Evolutionary conservation across 1,284 basidiomycete species (phyloP).

Genomic region (Exobasidium rhododendri): DNA sequence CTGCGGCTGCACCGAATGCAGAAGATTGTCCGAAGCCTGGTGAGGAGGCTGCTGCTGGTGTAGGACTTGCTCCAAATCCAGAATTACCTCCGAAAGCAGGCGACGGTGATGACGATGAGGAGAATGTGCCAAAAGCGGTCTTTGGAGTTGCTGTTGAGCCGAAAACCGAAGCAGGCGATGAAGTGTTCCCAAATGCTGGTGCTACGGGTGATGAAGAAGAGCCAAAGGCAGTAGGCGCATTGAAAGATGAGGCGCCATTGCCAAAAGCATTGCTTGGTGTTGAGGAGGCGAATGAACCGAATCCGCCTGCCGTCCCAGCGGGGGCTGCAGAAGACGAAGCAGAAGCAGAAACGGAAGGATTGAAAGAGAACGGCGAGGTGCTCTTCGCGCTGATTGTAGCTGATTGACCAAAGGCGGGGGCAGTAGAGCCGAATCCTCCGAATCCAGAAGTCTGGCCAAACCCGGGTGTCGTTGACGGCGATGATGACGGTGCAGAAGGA

Average conservation of each 20-base stretch:
- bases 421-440: constrained; percentile 16
- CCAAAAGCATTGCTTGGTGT: not conserved
- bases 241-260: not conserved
- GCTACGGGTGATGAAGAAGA: constrained; percentile 9
- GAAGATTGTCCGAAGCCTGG: constrained; percentile 27
- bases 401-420: constrained; percentile 9
- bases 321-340: not conserved
- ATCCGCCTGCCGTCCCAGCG: not conserved
- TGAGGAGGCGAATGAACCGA: not conserved
- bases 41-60: constrained; percentile 22
- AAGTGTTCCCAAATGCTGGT: constrained; percentile 13
- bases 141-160: not conserved
- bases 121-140: not conserved
- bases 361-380: constrained; percentile 10
- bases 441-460: constrained; percentile 11
- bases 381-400: not conserved
- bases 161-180: constrained; percentile 14
- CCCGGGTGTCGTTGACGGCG: not conserved
- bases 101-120: too few relatives aligned
- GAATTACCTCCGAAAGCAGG: constrained; percentile 8
- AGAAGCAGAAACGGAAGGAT: constrained; percentile 9
- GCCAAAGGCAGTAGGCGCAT: constrained; percentile 13
- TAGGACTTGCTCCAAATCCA: constrained; percentile 6
- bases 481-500: not conserved
- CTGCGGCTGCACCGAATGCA: constrained; percentile 26